Percentiles rank a stretch among this genome's conserved stretches.
Evolutionary conservation across 371 early-diverging fungal genomes (phyloP).

Genomic region (Mortierella sp.): DNA sequence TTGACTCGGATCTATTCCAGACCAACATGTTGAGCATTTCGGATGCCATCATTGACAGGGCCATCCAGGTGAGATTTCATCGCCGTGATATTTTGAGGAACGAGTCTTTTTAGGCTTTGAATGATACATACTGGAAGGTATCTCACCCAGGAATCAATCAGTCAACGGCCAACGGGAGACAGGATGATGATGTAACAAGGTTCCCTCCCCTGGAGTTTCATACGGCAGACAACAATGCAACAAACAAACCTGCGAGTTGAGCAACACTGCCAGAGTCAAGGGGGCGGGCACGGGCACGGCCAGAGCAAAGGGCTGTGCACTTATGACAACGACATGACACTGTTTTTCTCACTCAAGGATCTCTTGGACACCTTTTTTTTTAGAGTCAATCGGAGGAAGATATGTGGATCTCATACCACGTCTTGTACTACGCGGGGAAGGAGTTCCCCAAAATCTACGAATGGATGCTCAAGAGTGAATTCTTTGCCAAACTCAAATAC

Average conservation of each 20-base stretch:
- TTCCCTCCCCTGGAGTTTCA: not conserved
- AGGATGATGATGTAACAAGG: constrained; percentile 32
- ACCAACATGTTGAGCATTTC: constrained; percentile 68
- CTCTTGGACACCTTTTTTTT: not conserved
- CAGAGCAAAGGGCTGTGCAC: constrained; percentile 1
- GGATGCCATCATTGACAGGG: constrained; percentile 59
- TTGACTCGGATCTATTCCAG: constrained; percentile 72
- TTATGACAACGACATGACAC: too few relatives aligned
- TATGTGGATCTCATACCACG: constrained; percentile 59
- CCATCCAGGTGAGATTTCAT: constrained; percentile 34
- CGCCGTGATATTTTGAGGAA: too few relatives aligned
- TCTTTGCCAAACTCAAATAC: constrained; percentile 61
- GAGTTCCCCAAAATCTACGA: constrained; percentile 56
- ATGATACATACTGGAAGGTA: too few relatives aligned
- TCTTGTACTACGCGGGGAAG: constrained; percentile 60
- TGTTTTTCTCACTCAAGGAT: not conserved
- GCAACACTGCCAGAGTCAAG: not conserved
- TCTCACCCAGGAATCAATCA: too few relatives aligned
- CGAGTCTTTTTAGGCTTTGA: too few relatives aligned
- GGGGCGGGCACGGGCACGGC: too few relatives aligned
- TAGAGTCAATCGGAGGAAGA: constrained; percentile 43
- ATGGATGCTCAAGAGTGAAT: constrained; percentile 59
- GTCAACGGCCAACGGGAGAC: too few relatives aligned
- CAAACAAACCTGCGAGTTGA: not conserved
- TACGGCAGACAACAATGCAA: not conserved